Conservation (phyloP, 345 rosid species). For the Passiflora organensis region DNA sequence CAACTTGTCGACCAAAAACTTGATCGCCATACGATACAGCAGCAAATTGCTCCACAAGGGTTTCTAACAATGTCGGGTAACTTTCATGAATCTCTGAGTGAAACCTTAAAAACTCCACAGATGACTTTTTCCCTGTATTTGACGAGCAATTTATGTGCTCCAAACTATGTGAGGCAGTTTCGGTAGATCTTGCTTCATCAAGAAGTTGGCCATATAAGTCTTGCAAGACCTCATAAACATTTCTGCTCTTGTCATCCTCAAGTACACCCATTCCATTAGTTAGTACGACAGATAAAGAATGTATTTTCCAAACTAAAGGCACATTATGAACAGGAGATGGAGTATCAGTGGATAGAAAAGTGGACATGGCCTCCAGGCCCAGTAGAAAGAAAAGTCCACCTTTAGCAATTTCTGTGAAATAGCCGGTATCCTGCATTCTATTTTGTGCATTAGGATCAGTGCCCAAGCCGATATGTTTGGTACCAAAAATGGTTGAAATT, state of each 20-base stretch:
- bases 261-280: constrained; percentile 70
- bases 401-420: constrained; percentile 49
- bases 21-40: constrained; percentile 76
- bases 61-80: constrained; percentile 64
- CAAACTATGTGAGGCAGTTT: constrained; percentile 3
- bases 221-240: constrained; percentile 62
- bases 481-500: constrained; percentile 40
- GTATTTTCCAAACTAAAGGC: constrained; percentile 80
- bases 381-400: constrained; percentile 76
- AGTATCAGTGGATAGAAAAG: constrained; percentile 26
- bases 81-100: constrained; percentile 63
- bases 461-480: constrained; percentile 29
- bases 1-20: constrained; percentile 69
- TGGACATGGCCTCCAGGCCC: constrained; percentile 64
- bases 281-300: constrained; percentile 63
- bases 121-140: constrained; percentile 17
- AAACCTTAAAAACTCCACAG: constrained; percentile 50
- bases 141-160: constrained; percentile 8
- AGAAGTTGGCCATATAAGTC: constrained; percentile 61
- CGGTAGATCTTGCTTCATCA: constrained; percentile 36
- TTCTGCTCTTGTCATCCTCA: constrained; percentile 61
- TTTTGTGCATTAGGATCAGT: constrained; percentile 19
- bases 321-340: constrained; percentile 48
- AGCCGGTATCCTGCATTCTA: constrained; percentile 26
- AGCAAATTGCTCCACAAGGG: constrained; percentile 75